Conservation (phyloP, 768 basidiomycete genomes). For the Macrocybe gigantea region DNA sequence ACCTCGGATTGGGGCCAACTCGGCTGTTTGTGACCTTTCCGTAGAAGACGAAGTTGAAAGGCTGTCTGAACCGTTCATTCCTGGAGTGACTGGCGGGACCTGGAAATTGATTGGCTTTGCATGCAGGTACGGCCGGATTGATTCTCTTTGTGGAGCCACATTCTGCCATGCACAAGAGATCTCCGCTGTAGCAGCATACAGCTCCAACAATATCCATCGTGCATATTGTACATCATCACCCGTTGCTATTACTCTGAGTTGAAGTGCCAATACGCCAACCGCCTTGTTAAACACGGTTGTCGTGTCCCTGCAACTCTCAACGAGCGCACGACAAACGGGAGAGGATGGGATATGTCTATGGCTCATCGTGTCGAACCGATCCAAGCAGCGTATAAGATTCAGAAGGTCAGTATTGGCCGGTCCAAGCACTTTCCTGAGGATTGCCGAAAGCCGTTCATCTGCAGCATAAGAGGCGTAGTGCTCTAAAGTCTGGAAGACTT, state of each 20-base stretch:
- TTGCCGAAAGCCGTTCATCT: conserved; percentile 75
- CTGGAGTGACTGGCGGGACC: conserved; percentile 10
- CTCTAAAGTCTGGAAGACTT: conserved; percentile 83
- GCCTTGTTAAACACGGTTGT: conserved; percentile 83
- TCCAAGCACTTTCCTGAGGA: conserved; percentile 80
- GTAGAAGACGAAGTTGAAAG: no score
- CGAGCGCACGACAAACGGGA: conserved; percentile 64
- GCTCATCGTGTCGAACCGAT: conserved; percentile 83
- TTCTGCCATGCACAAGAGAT: conserved; percentile 80
- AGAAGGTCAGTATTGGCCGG: conserved; percentile 79
- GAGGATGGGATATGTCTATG: conserved; percentile 65
- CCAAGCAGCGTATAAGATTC: conserved; percentile 81
- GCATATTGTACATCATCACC: conserved; percentile 84
- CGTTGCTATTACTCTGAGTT: conserved; percentile 70
- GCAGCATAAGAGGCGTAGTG: conserved; percentile 82
- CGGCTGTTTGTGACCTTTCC: no score
- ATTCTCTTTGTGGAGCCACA: conserved; percentile 65
- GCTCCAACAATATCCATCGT: conserved; percentile 76
- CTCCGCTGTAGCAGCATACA: conserved; percentile 89
- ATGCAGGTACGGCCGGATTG: conserved; percentile 59
- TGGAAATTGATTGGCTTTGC: conserved; percentile 19
- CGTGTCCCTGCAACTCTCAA: conserved; percentile 81
- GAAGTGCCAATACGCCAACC: conserved; percentile 74
- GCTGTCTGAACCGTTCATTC: not conserved
- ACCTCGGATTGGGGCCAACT: no score